These are phyloP conservation scores for Scleromitrula shiraiana DNA, from an alignment of 2,329 filamentous ascomycete species.

Conservation along the genomic window DNA sequence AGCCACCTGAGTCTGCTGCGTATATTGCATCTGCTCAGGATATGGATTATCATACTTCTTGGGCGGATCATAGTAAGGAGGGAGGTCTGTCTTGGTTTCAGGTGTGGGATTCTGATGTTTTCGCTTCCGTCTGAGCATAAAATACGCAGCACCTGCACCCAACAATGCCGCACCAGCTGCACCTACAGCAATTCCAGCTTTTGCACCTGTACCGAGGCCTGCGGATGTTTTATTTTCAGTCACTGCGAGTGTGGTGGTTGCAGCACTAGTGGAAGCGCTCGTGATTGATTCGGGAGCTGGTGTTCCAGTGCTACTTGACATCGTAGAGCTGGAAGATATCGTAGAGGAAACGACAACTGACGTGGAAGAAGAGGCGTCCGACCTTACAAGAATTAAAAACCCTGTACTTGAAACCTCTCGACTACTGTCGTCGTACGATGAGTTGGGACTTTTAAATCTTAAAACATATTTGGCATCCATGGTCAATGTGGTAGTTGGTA, in stretches of 20 bases:
- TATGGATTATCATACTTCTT: too few species aligned
- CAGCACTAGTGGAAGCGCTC: neutral
- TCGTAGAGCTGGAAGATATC: neutral
- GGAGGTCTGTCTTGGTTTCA: too few species aligned
- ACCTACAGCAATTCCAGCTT: slow-evolving; percentile 1
- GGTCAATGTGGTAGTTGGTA: neutral
- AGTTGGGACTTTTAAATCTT: neutral
- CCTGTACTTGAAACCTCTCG: neutral
- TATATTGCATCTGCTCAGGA: too few species aligned
- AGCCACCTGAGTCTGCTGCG: too few species aligned
- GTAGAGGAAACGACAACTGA: neutral
- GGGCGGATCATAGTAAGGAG: too few species aligned
- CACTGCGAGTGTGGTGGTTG: neutral
- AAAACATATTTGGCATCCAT: slow-evolving; percentile 1
- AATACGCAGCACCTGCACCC: neutral
- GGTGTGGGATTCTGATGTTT: neutral
- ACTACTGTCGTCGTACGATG: neutral
- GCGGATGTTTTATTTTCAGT: too few species aligned
- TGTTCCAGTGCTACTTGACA: too few species aligned
- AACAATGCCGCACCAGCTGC: neutral
- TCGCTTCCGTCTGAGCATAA: neutral
- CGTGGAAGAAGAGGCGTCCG: neutral
- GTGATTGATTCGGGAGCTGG: neutral
- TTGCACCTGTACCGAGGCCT: neutral
- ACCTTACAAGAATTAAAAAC: neutral